These are phyloP conservation scores for Daldinia decipiens DNA, from an alignment of 495 filamentous ascomycete genomes.

Conservation along the genomic window DNA sequence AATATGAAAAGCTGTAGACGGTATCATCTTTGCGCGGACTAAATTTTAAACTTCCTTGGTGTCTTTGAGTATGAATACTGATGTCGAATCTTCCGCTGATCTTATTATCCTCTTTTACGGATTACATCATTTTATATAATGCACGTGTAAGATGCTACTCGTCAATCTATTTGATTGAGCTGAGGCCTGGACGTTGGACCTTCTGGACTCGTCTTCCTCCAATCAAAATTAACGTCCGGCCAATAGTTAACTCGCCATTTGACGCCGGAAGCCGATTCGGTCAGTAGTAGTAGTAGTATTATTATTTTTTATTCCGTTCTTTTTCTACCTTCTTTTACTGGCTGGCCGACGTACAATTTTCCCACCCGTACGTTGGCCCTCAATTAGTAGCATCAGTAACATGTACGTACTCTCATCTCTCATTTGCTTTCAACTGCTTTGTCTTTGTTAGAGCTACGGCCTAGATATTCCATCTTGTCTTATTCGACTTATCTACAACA, in stretches of 20 bases:
- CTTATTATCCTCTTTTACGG: constrained; percentile 25
- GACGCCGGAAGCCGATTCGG: constrained; percentile 43
- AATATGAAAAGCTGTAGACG: constrained; percentile 5
- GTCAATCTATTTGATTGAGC: constrained; percentile 42
- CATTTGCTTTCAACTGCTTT: not conserved
- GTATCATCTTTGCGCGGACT: constrained; percentile 17
- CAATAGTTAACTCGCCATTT: constrained; percentile 43
- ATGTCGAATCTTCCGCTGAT: constrained; percentile 40
- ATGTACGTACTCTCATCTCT: not conserved
- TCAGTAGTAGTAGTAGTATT: no score
- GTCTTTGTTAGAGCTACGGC: constrained; percentile 9
- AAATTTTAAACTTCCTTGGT: constrained; percentile 20
- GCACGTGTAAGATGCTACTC: constrained; percentile 42
- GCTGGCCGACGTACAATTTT: constrained; percentile 6
- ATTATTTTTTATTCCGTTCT: constrained; percentile 21
- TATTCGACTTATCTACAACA: constrained; percentile 16
- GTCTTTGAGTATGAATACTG: constrained; percentile 31
- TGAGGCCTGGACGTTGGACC: constrained; percentile 40
- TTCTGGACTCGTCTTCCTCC: constrained; percentile 39
- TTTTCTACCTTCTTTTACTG: constrained; percentile 12
- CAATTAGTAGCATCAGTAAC: constrained; percentile 12
- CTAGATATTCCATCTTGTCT: constrained; percentile 13
- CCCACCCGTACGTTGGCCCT: constrained; percentile 24
- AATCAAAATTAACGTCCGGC: constrained; percentile 32
- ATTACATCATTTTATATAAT: constrained; percentile 44